phyloP scores from a whole-genome alignment of 1,284 basidiomycete genomes.

The Neolentinus lepideus region DNA sequence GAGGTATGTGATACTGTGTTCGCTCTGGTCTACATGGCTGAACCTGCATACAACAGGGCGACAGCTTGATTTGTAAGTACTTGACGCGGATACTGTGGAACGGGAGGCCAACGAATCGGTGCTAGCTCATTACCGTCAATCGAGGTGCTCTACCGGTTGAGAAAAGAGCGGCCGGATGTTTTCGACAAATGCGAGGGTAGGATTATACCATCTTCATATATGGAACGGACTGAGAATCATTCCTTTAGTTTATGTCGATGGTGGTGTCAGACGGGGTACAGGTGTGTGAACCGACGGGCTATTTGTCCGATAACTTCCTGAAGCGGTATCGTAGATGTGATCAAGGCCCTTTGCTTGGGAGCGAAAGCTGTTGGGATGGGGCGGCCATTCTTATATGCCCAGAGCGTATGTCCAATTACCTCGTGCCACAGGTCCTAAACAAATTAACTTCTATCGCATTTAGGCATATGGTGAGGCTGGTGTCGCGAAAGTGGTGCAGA shows the following conservation, averaged over 20 bases:
- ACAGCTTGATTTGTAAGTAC: conserved; percentile 71
- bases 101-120: too few relatives aligned
- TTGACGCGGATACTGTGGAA: too few relatives aligned
- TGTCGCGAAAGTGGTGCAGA: conserved; percentile 65
- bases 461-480: conserved; percentile 82
- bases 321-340: conserved; percentile 50
- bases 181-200: conserved; percentile 65
- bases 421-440: conserved; percentile 1
- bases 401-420: conserved; percentile 49
- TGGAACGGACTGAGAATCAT: conserved; percentile 1
- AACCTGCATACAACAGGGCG: conserved; percentile 39
- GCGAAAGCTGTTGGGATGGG: conserved; percentile 89
- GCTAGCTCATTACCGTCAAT: conserved; percentile 68
- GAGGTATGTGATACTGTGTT: conserved; percentile 48
- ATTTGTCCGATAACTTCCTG: conserved; percentile 1
- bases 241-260: conserved; percentile 76
- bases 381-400: conserved; percentile 85
- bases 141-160: conserved; percentile 71
- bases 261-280: conserved; percentile 80
- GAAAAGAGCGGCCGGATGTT: conserved; percentile 67
- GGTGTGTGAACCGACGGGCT: conserved; percentile 29
- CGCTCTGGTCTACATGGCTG: background rate
- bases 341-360: conserved; percentile 89
- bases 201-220: background rate
- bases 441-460: background rate